Conservation (phyloP, 1,284 basidiomycete genomes). For the Inonotus obliquus region DNA sequence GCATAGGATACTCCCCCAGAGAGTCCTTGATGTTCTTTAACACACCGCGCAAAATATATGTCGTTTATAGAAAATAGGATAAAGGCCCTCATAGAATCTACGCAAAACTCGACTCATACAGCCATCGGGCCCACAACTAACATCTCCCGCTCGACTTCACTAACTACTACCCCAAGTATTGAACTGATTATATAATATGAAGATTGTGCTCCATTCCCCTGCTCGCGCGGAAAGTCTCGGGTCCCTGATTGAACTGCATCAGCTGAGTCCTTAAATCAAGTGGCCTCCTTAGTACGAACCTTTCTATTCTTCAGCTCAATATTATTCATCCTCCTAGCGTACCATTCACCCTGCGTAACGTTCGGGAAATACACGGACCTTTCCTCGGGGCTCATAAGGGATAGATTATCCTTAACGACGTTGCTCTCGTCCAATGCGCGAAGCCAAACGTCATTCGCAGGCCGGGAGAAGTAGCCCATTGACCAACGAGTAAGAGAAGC, state of each 20-base stretch:
- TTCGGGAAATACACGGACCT: constrained; percentile 9
- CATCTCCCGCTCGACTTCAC: too few relatives aligned
- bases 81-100: too few relatives aligned
- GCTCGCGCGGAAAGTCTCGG: constrained; percentile 33
- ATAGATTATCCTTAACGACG: not conserved
- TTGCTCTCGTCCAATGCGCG: constrained; percentile 48
- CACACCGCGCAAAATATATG: too few relatives aligned
- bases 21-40: too few relatives aligned
- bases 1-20: too few relatives aligned
- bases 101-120: too few relatives aligned
- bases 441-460: constrained; percentile 45
- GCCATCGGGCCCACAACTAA: too few relatives aligned
- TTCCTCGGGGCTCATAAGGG: constrained; percentile 7
- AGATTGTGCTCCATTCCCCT: constrained; percentile 33
- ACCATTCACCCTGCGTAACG: constrained; percentile 46
- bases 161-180: not conserved
- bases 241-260: constrained; percentile 23
- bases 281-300: constrained; percentile 22
- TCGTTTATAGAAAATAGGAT: too few relatives aligned
- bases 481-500: constrained; percentile 47
- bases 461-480: constrained; percentile 59
- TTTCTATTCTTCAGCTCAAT: constrained; percentile 41
- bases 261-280: not conserved
- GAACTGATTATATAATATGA: constrained; percentile 17
- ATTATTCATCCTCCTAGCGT: constrained; percentile 40